Evolutionary conservation across 2,329 filamentous ascomycete genomes (phyloP).

Genomic region (Arthrobotrys iridis): DNA sequence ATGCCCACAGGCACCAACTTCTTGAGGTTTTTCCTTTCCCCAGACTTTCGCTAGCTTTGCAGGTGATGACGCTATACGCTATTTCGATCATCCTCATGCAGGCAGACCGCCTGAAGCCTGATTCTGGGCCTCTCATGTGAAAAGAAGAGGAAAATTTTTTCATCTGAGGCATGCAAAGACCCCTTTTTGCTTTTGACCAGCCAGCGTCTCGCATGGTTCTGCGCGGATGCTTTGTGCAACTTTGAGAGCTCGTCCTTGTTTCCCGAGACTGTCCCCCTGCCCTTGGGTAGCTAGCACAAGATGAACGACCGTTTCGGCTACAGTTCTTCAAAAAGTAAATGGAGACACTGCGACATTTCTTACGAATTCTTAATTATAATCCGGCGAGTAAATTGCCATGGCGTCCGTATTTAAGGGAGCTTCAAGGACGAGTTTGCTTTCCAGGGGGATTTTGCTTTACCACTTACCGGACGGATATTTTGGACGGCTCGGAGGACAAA

Average conservation of each 20-base stretch:
- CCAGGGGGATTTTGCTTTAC: neutral
- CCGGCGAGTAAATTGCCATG: neutral
- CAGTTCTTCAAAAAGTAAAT: slow-evolving; percentile 41
- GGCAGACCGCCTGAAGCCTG: slow-evolving; percentile 40
- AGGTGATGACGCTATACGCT: slow-evolving; percentile 50
- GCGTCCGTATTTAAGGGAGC: slow-evolving; percentile 42
- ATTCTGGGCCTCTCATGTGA: slow-evolving; percentile 43
- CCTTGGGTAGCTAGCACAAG: slow-evolving; percentile 32
- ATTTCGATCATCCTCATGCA: slow-evolving; percentile 47
- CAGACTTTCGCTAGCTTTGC: slow-evolving; percentile 51
- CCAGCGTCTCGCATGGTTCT: slow-evolving; percentile 46
- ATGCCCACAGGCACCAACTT: neutral
- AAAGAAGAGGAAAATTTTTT: slow-evolving; percentile 29
- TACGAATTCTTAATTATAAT: slow-evolving; percentile 54
- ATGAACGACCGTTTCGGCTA: slow-evolving; percentile 37
- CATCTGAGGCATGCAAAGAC: slow-evolving; percentile 6
- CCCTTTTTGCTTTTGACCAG: slow-evolving; percentile 26
- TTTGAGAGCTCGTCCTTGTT: slow-evolving; percentile 47
- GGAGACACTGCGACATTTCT: slow-evolving; percentile 53
- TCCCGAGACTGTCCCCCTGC: slow-evolving; percentile 30
- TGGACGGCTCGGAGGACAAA: neutral
- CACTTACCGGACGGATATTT: neutral
- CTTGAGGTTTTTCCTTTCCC: slow-evolving; percentile 40
- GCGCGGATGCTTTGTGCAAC: slow-evolving; percentile 47
- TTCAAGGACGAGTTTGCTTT: neutral